These are phyloP conservation scores for Amylocystis lapponica DNA, from an alignment of 768 basidiomycete genomes.

Conservation along the genomic window DNA sequence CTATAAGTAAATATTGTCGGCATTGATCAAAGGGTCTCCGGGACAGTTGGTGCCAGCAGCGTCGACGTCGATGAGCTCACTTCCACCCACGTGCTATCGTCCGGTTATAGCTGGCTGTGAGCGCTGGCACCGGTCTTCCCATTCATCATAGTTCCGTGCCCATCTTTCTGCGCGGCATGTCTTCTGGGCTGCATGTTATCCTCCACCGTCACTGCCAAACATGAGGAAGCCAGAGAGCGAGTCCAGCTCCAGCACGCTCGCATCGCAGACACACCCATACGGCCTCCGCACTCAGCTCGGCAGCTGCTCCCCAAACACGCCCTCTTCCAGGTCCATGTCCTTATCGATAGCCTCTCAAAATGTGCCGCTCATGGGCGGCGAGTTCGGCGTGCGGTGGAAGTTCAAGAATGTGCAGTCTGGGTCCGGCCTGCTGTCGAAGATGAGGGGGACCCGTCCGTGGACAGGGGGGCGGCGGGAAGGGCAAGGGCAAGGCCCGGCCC, in stretches of 20 bases:
- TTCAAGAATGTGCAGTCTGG: slow-evolving; percentile 50
- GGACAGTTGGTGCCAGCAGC: too few species aligned
- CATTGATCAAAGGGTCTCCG: too few species aligned
- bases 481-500: slow-evolving; percentile 9
- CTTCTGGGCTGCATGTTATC: too few species aligned
- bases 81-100: too few species aligned
- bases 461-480: slow-evolving; percentile 11
- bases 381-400: slow-evolving; percentile 68
- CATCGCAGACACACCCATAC: slow-evolving; percentile 5
- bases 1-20: too few species aligned
- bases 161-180: too few species aligned
- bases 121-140: too few species aligned
- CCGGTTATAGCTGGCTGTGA: too few species aligned
- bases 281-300: slow-evolving; percentile 52
- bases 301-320: slow-evolving; percentile 62
- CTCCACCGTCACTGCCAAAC: too few species aligned
- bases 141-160: too few species aligned
- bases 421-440: slow-evolving; percentile 39
- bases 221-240: too few species aligned
- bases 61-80: too few species aligned
- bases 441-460: slow-evolving; percentile 24
- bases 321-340: slow-evolving; percentile 54
- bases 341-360: slow-evolving; percentile 63
- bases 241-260: neutral
- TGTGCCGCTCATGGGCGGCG: slow-evolving; percentile 66